Base-by-base conservation (phyloP, 345 rosid genomes). In the Chamaenerion angustifolium region DNA sequence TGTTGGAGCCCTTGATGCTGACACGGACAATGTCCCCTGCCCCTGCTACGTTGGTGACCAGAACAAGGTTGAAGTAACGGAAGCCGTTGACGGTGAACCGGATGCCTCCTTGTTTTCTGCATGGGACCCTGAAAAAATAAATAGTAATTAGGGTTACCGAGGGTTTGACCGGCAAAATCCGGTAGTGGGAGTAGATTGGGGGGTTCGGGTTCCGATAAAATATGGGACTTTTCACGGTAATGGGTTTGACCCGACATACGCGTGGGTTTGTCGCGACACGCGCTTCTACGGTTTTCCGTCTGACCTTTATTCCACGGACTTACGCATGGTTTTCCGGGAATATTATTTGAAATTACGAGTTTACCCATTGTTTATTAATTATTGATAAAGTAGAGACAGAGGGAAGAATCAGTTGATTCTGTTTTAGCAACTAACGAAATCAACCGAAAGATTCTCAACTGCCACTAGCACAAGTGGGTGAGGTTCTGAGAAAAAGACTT, bases 1-100 rank as follows among this genome's bases (percentile, higher is more conserved):
- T 87, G 17, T 67, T 72, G 15, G 83, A 27, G 12, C 98, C 98
- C 35, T 90, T 90, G 0, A 90, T 64, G 63, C 83, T 78, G 13
- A 80, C 85, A 57, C 71, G 73, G 70, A 64, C 74, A 41, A 92
- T 59, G 53, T 92, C 95, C 16, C 98, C 98, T 42, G 96, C 89
- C 1, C 98, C 98, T 19, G 93, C 98, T 2, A 92, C 98, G 76
- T 87, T 87, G 57, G 90, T 79, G 35, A 92, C 49, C 45, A 92
- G 45, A 25, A 92, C 89, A 66, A 92, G 66, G 77, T 92, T 84
- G 66, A 92, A 92, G 93, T 83, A 92, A 59, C 85, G 87, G 90
- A 83, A 84, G 3, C 98, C 98, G 83, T 92, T 92, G 43, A 92
- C 55, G 6, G 93, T 81, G 76, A 80, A 84, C 55, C 98, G 61